Conservation (phyloP, 345 rosid species). For the Lepidium sativum region DNA sequence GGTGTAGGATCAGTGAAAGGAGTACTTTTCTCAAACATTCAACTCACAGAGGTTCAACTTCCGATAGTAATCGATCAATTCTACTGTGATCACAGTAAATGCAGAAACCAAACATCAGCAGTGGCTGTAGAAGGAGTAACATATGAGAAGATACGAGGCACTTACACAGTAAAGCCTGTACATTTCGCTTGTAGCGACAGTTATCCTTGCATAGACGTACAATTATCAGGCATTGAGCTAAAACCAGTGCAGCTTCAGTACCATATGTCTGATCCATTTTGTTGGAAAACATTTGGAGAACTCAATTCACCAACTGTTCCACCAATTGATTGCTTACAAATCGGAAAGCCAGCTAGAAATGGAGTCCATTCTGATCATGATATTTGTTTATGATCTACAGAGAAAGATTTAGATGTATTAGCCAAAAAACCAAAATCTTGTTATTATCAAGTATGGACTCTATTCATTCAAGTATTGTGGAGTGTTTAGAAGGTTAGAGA, state of each 20-base stretch:
- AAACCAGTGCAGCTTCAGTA: conserved; percentile 61
- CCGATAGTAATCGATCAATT: conserved; percentile 88
- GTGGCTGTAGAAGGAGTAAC: conserved; percentile 84
- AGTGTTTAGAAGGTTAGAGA: not conserved
- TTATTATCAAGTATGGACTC: not conserved
- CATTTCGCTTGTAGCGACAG: conserved; percentile 92
- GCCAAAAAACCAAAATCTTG: not conserved
- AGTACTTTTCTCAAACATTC: conserved; percentile 84
- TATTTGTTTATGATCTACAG: conserved; percentile 39
- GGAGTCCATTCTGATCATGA: conserved; percentile 55
- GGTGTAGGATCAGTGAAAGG: conserved; percentile 87
- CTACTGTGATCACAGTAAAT: conserved; percentile 70
- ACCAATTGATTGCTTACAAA: conserved; percentile 74
- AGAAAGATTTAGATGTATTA: conserved; percentile 19
- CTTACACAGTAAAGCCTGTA: conserved; percentile 84
- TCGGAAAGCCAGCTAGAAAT: conserved; percentile 77
- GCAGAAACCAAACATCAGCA: conserved; percentile 76
- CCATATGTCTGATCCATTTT: conserved; percentile 80
- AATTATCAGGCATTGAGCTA: conserved; percentile 55
- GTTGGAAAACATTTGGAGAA: conserved; percentile 89
- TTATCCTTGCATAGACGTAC: conserved; percentile 76
- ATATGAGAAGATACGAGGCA: conserved; percentile 69
- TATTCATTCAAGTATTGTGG: not conserved
- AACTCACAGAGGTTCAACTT: conserved; percentile 79
- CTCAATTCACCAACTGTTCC: conserved; percentile 71